A percentile compares a stretch with the other conserved stretches of the same genome.
These are phyloP conservation scores for Stephanodiscus triporus DNA, from an alignment of 108 stramenopile genomes.

Conservation along the genomic window DNA sequence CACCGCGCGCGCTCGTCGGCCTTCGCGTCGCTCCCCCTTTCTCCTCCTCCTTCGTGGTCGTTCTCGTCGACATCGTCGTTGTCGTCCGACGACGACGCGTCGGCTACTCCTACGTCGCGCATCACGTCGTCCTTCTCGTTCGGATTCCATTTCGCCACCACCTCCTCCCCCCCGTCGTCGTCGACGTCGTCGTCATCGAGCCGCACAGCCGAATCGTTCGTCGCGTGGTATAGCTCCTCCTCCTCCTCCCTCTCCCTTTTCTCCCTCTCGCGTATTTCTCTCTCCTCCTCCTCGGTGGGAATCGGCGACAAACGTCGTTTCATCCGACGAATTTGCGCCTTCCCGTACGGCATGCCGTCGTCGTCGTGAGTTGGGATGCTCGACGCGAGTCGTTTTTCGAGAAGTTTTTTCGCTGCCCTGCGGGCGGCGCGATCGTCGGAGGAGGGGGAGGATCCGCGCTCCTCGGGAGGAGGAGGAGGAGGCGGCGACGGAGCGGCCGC, in stretches of 20 bases:
- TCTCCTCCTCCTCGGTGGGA: constrained; percentile 74
- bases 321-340: constrained; percentile 87
- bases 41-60: constrained; percentile 30
- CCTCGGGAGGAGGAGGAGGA: no score
- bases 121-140: constrained; percentile 18
- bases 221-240: constrained; percentile 47
- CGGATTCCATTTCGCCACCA: background rate
- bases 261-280: constrained; percentile 58
- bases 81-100: background rate
- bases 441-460: background rate
- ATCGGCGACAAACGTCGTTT: constrained; percentile 74
- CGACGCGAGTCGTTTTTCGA: constrained; percentile 13
- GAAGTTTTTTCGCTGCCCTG: background rate
- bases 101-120: constrained; percentile 25
- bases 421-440: background rate
- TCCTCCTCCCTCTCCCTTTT: constrained; percentile 63
- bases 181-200: constrained; percentile 14
- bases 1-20: background rate
- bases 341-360: constrained; percentile 68
- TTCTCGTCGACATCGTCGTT: constrained; percentile 22
- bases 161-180: constrained; percentile 32
- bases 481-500: background rate
- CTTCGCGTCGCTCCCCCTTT: constrained; percentile 6
- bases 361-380: constrained; percentile 48
- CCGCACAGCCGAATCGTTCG: background rate